Conservation (phyloP, 352 stramenopile species). For the Thraustochytrium sp. region DNA sequence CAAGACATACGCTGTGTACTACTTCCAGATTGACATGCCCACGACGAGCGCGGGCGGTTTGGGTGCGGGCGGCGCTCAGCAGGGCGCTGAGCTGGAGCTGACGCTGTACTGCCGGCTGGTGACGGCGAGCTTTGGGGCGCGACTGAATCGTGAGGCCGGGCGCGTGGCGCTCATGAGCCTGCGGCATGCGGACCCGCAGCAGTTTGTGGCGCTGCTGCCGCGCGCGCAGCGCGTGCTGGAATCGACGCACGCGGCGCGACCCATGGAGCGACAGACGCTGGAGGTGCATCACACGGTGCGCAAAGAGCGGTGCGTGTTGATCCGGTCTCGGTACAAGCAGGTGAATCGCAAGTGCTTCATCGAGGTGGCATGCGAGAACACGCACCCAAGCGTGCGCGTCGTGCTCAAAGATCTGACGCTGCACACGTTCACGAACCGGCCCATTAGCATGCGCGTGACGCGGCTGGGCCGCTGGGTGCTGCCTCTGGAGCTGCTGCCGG, state of each 20-base stretch:
- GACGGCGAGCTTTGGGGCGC: background rate
- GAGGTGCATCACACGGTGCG: background rate
- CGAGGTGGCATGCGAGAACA: constrained; percentile 33
- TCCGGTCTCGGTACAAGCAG: constrained; percentile 25
- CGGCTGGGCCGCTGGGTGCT: constrained; percentile 26
- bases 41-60: background rate
- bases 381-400: background rate
- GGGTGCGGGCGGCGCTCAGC: background rate
- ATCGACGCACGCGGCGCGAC: background rate
- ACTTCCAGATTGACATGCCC: constrained; percentile 31
- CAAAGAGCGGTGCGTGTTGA: constrained; percentile 11
- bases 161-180: background rate
- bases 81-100: background rate
- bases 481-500: background rate
- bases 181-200: background rate
- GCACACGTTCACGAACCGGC: constrained; percentile 26
- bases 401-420: constrained; percentile 35
- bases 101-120: constrained; percentile 14
- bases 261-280: constrained; percentile 12
- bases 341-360: constrained; percentile 40
- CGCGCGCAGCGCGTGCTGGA: background rate
- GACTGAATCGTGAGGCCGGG: background rate
- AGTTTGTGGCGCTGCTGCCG: background rate
- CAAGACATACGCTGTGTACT: background rate
- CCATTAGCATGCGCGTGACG: constrained; percentile 19